Conservation (phyloP, 2,329 filamentous ascomycete genomes). For the Diplodia intermedia region DNA sequence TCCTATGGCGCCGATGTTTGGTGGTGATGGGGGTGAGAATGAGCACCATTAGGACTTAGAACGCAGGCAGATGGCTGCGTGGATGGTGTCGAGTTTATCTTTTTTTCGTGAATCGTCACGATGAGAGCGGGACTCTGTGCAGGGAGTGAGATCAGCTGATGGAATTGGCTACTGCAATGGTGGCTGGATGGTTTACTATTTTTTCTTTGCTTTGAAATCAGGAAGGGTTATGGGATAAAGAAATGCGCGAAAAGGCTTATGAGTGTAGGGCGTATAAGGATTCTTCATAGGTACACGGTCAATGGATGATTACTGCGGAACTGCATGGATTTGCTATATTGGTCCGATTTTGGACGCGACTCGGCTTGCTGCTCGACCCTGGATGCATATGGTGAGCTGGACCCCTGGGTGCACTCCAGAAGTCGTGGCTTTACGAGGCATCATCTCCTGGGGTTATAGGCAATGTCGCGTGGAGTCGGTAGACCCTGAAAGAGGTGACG, state of each 20-base stretch:
- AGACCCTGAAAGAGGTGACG: neutral
- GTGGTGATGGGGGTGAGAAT: neutral
- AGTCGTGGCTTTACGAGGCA: neutral
- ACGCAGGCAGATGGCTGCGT: neutral
- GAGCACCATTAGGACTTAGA: neutral
- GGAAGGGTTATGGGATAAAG: neutral
- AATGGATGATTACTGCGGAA: constrained; percentile 15
- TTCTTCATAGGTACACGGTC: constrained; percentile 1
- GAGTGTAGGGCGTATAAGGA: neutral
- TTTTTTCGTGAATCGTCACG: neutral
- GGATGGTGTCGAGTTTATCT: neutral
- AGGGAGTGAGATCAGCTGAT: neutral
- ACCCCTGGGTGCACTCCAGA: neutral
- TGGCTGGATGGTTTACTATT: neutral
- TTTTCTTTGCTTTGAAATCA: neutral
- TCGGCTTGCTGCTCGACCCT: neutral
- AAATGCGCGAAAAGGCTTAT: constrained; percentile 16
- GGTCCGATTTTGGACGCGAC: neutral
- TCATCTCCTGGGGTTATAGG: neutral
- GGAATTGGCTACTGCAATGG: neutral
- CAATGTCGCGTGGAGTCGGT: constrained; percentile 9
- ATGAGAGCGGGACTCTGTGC: neutral
- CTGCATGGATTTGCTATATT: neutral
- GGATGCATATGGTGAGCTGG: neutral
- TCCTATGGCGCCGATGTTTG: constrained; percentile 24